Percentiles rank a stretch among this genome's conserved stretches.
Conservation (phyloP, 1,284 basidiomycete species). For the Rhizoctonia solani region DNA sequence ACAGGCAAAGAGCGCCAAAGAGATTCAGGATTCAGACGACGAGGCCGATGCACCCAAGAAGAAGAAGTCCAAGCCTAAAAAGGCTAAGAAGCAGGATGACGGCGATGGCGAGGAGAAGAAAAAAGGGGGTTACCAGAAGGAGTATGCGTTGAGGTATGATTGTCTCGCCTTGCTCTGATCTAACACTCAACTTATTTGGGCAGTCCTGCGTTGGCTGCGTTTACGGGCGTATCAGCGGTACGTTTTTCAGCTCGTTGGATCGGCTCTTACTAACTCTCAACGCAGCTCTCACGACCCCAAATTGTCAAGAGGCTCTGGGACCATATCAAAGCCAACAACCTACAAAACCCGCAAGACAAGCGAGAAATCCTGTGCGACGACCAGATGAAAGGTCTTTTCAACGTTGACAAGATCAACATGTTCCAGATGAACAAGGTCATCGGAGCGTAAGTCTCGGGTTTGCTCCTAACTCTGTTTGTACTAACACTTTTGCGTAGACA, state of each 20-base stretch:
- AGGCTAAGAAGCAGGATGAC: slow-evolving; percentile 33
- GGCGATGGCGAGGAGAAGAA: slow-evolving; percentile 46
- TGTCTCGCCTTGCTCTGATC: slow-evolving; percentile 28
- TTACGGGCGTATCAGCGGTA: slow-evolving; percentile 1
- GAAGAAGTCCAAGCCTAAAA: slow-evolving; percentile 41
- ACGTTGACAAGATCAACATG: slow-evolving; percentile 74
- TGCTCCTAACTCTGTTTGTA: too few species aligned
- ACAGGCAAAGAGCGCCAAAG: slow-evolving; percentile 60
- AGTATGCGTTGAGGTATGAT: slow-evolving; percentile 70
- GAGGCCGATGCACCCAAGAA: slow-evolving; percentile 27
- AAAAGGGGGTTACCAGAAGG: slow-evolving; percentile 73
- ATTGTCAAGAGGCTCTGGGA: slow-evolving; percentile 86
- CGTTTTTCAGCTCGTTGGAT: slow-evolving; percentile 4
- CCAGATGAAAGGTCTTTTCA: slow-evolving; percentile 59
- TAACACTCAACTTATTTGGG: slow-evolving; percentile 12
- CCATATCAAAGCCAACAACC: slow-evolving; percentile 75
- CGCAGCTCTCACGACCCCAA: slow-evolving; percentile 79
- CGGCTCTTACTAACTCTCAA: slow-evolving; percentile 51
- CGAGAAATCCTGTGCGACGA: slow-evolving; percentile 82
- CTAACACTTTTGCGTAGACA: too few species aligned
- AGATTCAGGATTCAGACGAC: slow-evolving; percentile 52
- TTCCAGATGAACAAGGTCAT: slow-evolving; percentile 85
- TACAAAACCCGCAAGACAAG: slow-evolving; percentile 81
- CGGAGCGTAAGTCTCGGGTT: slow-evolving; percentile 72
- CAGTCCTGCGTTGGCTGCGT: slow-evolving; percentile 27